Conservation (phyloP, 2,329 filamentous ascomycete genomes). For the Aureobasidium sp. region DNA sequence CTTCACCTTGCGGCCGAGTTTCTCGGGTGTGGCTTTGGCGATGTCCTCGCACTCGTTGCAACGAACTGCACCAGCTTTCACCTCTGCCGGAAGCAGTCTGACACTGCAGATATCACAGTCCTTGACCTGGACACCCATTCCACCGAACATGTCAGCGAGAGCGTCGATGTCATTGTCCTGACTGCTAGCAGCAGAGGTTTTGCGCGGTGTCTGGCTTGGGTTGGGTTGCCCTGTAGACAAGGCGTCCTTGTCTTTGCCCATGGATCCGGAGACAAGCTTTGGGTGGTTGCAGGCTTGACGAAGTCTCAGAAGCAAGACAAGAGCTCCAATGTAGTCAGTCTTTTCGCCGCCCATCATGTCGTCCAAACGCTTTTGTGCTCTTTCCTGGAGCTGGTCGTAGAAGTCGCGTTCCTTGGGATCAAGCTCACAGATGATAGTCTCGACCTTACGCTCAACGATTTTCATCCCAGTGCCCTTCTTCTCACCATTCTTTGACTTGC, state of each 20-base stretch:
- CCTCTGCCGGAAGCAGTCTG: conserved; percentile 52
- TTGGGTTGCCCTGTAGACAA: conserved; percentile 48
- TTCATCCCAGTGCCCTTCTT: conserved; percentile 62
- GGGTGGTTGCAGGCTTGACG: conserved; percentile 94
- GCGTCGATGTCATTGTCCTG: conserved; percentile 65
- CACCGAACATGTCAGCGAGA: conserved; percentile 78
- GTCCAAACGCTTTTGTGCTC: conserved; percentile 79
- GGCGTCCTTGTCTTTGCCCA: conserved; percentile 82
- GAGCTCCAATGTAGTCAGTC: conserved; percentile 84
- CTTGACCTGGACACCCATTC: conserved; percentile 67
- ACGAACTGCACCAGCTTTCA: conserved; percentile 44
- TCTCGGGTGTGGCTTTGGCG: conserved; percentile 22
- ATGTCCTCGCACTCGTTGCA: conserved; percentile 64
- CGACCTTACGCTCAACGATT: conserved; percentile 83
- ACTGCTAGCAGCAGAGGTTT: conserved; percentile 34
- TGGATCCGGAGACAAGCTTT: conserved; percentile 73
- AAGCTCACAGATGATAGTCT: conserved; percentile 70
- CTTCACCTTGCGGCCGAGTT: conserved; percentile 19
- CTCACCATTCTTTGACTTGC: conserved; percentile 52
- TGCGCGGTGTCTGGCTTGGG: conserved; percentile 37
- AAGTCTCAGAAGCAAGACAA: conserved; percentile 82
- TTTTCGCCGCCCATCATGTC: conserved; percentile 72
- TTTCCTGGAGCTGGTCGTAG: conserved; percentile 73
- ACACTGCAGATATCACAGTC: conserved; percentile 78
- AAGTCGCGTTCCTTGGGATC: conserved; percentile 73